Percentiles rank a stretch among this genome's conserved stretches.
Conservation (phyloP, 108 stramenopile species). For the Fragilaria crotonensis region DNA sequence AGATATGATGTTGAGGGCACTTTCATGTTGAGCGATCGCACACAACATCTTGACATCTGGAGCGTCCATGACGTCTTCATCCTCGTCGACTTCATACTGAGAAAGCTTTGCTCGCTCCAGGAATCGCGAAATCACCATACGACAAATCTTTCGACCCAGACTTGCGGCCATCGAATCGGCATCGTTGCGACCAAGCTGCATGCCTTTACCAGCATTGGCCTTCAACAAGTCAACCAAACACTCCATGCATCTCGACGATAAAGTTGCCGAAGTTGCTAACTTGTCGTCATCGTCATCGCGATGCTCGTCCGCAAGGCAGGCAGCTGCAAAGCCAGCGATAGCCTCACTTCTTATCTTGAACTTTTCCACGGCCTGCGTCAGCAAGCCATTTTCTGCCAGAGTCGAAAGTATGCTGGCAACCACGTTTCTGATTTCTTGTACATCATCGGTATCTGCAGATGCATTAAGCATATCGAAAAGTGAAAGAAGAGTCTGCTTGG, state of each 20-base stretch:
- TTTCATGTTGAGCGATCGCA: constrained; percentile 57
- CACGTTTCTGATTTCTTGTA: constrained; percentile 30
- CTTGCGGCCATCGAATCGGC: constrained; percentile 48
- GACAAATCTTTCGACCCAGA: constrained; percentile 59
- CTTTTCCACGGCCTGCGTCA: constrained; percentile 39
- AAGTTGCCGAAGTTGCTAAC: constrained; percentile 30
- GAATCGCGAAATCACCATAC: constrained; percentile 68
- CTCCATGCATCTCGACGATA: constrained; percentile 51
- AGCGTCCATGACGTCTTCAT: constrained; percentile 52
- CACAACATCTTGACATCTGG: constrained; percentile 74
- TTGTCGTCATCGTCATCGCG: constrained; percentile 41
- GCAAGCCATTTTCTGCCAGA: constrained; percentile 47
- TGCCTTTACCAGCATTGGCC: constrained; percentile 7
- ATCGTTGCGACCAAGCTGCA: constrained; percentile 31
- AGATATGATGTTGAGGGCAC: constrained; percentile 45
- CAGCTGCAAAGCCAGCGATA: constrained; percentile 58
- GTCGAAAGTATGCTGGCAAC: constrained; percentile 44
- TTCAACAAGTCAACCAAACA: constrained; percentile 52
- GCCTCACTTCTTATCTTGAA: constrained; percentile 53
- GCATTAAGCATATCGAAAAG: constrained; percentile 62
- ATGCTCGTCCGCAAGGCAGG: constrained; percentile 53
- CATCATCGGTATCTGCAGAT: constrained; percentile 15
- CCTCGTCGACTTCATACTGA: constrained; percentile 38
- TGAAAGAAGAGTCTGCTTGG: constrained; percentile 41
- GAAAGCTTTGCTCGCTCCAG: constrained; percentile 53